A percentile compares a stretch with the other conserved stretches of the same genome.
Evolutionary conservation across 1,284 basidiomycete species (phyloP).

Genomic region (Volvariella volvacea): DNA sequence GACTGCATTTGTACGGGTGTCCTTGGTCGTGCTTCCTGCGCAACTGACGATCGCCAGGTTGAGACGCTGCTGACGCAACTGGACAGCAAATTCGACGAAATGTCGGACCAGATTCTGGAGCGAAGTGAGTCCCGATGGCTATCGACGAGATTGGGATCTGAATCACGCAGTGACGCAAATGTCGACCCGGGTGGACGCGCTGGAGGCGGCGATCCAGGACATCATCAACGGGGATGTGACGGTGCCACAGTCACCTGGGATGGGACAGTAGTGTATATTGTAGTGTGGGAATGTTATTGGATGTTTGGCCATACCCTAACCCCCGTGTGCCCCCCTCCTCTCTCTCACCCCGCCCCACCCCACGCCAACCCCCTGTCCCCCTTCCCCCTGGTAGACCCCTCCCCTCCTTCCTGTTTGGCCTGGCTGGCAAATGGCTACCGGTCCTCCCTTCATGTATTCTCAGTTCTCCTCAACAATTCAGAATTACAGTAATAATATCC

Average conservation of each 20-base stretch:
- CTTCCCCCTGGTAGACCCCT: too few species aligned
- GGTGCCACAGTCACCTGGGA: slow-evolving; percentile 42
- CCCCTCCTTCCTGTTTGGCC: too few species aligned
- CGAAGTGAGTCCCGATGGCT: slow-evolving; percentile 50
- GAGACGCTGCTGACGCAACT: slow-evolving; percentile 73
- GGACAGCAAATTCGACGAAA: slow-evolving; percentile 76
- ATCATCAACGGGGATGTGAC: slow-evolving; percentile 69
- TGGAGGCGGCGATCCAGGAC: slow-evolving; percentile 77
- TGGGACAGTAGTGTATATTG: too few species aligned
- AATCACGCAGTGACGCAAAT: slow-evolving; percentile 64
- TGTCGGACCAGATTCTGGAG: slow-evolving; percentile 76
- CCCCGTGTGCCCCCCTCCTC: too few species aligned
- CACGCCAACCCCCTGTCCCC: too few species aligned
- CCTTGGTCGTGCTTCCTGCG: slow-evolving; percentile 3
- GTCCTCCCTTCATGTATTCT: too few species aligned
- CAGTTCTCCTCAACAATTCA: too few species aligned
- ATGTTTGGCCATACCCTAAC: too few species aligned
- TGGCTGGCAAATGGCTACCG: too few species aligned
- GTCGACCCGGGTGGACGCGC: slow-evolving; percentile 76
- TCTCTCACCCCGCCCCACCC: too few species aligned
- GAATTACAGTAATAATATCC: too few species aligned
- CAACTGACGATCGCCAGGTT: slow-evolving; percentile 39
- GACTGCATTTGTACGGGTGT: slow-evolving; percentile 66
- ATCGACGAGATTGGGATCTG: not conserved
- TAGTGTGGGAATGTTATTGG: too few species aligned